Percentiles rank a stretch among this genome's conserved stretches.
These are phyloP conservation scores for Borovskyia barvae DNA, from an alignment of 208 protist genomes.

Conservation along the genomic window DNA sequence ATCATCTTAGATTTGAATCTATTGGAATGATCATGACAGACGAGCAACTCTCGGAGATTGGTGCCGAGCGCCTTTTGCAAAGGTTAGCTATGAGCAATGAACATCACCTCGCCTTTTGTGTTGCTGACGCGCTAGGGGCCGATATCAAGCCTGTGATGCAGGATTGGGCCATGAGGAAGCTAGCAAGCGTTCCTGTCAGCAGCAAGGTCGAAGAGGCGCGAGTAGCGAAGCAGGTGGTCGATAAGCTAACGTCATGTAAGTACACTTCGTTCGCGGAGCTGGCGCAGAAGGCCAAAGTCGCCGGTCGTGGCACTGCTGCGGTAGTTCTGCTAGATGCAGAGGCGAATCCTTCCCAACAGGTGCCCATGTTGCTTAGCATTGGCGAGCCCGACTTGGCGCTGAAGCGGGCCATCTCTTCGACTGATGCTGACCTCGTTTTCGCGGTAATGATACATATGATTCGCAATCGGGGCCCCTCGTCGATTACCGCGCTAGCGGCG, in stretches of 20 bases:
- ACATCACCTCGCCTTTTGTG: constrained; percentile 87
- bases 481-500: constrained; percentile 32
- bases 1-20: constrained; percentile 61
- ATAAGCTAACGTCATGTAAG: constrained; percentile 43
- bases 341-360: constrained; percentile 36
- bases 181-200: constrained; percentile 27
- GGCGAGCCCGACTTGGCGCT: constrained; percentile 64
- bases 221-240: constrained; percentile 38
- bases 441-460: constrained; percentile 65
- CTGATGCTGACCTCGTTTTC: constrained; percentile 67
- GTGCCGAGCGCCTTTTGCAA: constrained; percentile 65
- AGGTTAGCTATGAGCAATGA: constrained; percentile 71
- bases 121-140: constrained; percentile 66
- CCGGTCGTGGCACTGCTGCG: constrained; percentile 46
- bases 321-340: constrained; percentile 62
- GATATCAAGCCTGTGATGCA: constrained; percentile 77
- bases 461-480: constrained; percentile 28
- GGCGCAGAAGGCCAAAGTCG: constrained; percentile 43
- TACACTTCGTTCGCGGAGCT: constrained; percentile 59
- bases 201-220: constrained; percentile 27
- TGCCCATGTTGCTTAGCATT: constrained; percentile 70
- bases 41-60: constrained; percentile 66
- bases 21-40: constrained; percentile 90
- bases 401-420: constrained; percentile 35
- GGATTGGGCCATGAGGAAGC: constrained; percentile 93